Evolutionary conservation across 2,329 filamentous ascomycete species (phyloP).

Genomic region (Xylariaceae sp.): DNA sequence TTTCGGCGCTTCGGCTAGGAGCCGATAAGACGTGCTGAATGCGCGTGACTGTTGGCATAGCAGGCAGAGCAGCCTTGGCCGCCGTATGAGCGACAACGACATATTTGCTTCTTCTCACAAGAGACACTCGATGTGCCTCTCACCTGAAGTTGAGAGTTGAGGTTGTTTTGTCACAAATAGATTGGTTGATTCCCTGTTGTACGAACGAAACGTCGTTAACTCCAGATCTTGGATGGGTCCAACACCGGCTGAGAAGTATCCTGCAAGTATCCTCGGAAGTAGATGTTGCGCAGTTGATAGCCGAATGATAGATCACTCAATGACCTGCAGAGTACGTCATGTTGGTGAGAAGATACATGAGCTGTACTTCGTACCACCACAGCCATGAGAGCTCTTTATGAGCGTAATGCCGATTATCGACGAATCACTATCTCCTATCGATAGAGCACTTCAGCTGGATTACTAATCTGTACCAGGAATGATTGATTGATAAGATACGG

Average conservation of each 20-base stretch:
- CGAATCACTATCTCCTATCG: slow-evolving; percentile 11
- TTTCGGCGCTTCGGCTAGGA: slow-evolving; percentile 28
- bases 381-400: too few species aligned
- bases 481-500: neutral
- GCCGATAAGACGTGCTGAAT: slow-evolving; percentile 42
- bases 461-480: neutral
- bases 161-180: neutral
- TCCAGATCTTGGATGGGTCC: neutral
- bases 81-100: slow-evolving; percentile 24
- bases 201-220: neutral
- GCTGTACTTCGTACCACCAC: neutral
- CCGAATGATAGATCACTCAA: neutral
- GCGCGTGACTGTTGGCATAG: slow-evolving; percentile 50
- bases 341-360: neutral
- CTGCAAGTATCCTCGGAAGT: neutral
- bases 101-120: neutral
- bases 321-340: neutral
- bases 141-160: neutral
- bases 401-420: neutral
- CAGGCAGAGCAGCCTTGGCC: slow-evolving; percentile 39
- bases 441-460: slow-evolving; percentile 1
- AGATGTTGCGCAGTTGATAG: neutral
- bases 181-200: neutral
- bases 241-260: neutral
- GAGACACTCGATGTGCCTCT: neutral